These are phyloP conservation scores for Fusarium buharicum DNA, from an alignment of 2,329 filamentous ascomycete species.

Conservation along the genomic window DNA sequence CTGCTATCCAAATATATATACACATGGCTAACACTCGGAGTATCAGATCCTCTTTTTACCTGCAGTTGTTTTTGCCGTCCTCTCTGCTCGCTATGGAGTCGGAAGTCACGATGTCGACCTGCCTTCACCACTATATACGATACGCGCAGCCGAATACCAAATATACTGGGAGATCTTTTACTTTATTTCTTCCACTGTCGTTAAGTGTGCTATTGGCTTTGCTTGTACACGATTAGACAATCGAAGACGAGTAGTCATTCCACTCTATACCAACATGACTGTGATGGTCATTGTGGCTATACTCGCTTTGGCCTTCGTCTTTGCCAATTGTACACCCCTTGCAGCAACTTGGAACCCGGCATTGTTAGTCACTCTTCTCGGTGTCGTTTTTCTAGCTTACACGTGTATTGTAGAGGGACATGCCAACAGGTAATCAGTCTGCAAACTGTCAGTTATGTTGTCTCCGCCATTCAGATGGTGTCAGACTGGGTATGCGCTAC, in stretches of 20 bases:
- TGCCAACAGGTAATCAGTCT: too few species aligned
- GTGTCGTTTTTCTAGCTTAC: too few species aligned
- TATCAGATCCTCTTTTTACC: constrained; percentile 5
- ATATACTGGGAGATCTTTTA: constrained; percentile 19
- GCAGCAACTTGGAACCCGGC: constrained; percentile 13
- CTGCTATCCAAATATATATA: accelerated
- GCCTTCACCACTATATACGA: constrained; percentile 5
- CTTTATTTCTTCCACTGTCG: constrained; percentile 10
- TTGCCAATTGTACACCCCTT: constrained; percentile 19
- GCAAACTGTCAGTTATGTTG: constrained; percentile 20
- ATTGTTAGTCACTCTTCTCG: background rate
- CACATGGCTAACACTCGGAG: accelerated
- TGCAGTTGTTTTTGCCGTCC: constrained; percentile 8
- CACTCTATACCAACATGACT: constrained; percentile 17
- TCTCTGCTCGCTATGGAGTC: constrained; percentile 10
- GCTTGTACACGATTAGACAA: constrained; percentile 6
- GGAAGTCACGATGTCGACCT: constrained; percentile 13
- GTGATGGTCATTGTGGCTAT: constrained; percentile 9
- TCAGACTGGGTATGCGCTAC: constrained; percentile 46
- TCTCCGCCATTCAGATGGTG: constrained; percentile 37
- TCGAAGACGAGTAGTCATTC: constrained; percentile 3
- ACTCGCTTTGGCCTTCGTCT: constrained; percentile 3
- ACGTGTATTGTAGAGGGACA: background rate
- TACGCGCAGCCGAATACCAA: constrained; percentile 17
- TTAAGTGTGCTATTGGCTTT: constrained; percentile 11